Conservation (phyloP, 768 basidiomycete species). For the Arthromyces matolae region DNA sequence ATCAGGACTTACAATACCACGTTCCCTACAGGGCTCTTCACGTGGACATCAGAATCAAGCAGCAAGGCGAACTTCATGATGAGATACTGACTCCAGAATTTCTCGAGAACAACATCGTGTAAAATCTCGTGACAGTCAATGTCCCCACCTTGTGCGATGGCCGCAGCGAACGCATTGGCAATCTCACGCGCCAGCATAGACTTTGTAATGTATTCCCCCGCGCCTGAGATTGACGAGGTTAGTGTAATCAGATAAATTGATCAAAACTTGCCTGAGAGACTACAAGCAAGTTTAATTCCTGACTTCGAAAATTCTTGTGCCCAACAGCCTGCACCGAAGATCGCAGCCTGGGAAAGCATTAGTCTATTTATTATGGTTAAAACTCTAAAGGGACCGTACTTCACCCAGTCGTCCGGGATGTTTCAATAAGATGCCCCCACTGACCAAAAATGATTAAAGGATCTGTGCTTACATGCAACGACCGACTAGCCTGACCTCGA, state of each 20-base stretch:
- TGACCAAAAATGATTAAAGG: slow-evolving; percentile 22
- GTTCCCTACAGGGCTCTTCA: slow-evolving; percentile 33
- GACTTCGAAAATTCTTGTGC: slow-evolving; percentile 35
- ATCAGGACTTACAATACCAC: slow-evolving; percentile 44
- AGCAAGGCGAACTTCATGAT: neutral
- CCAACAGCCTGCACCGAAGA: slow-evolving; percentile 78
- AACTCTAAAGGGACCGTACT: slow-evolving; percentile 31
- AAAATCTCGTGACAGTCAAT: slow-evolving; percentile 58
- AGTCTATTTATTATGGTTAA: neutral
- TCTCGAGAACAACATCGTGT: slow-evolving; percentile 37
- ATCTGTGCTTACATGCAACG: neutral
- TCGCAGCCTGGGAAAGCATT: slow-evolving; percentile 48
- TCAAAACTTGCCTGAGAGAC: slow-evolving; percentile 53
- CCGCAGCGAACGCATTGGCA: slow-evolving; percentile 38
- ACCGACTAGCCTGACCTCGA: slow-evolving; percentile 51
- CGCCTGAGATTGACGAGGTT: no score
- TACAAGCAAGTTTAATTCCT: slow-evolving; percentile 53
- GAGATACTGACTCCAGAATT: slow-evolving; percentile 48
- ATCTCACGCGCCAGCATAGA: slow-evolving; percentile 51
- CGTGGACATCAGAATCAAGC: slow-evolving; percentile 1
- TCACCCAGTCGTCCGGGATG: slow-evolving; percentile 72
- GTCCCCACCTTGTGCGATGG: slow-evolving; percentile 21
- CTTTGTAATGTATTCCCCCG: slow-evolving; percentile 69
- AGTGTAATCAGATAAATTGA: slow-evolving; percentile 2
- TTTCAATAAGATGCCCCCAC: slow-evolving; percentile 80